These are phyloP conservation scores for Hyaloscypha bicolor DNA, from an alignment of 495 filamentous ascomycete genomes.

Conservation along the genomic window DNA sequence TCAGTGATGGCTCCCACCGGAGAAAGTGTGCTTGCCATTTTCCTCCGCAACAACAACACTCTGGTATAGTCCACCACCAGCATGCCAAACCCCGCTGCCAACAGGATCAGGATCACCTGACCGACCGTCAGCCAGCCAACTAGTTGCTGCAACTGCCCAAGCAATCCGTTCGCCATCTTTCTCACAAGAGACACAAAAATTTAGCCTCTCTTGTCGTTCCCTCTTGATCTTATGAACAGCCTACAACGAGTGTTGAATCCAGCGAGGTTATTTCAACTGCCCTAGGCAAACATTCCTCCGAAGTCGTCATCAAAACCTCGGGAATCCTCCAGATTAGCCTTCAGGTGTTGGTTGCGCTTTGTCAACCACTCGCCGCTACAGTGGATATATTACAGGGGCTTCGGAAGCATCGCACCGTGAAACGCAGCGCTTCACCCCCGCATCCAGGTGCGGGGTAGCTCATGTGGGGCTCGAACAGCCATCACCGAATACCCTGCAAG, in stretches of 20 bases:
- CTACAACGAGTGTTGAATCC: neutral
- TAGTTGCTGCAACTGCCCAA: neutral
- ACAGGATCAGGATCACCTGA: neutral
- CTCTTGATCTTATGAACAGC: neutral
- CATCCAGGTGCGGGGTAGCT: constrained; percentile 5
- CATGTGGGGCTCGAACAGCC: neutral
- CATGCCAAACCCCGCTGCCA: neutral
- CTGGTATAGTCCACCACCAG: constrained; percentile 7
- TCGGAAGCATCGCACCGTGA: constrained; percentile 11
- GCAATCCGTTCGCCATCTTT: neutral
- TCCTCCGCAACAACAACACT: constrained; percentile 5
- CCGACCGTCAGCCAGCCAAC: neutral
- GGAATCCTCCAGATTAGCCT: neutral
- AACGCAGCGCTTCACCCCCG: constrained; percentile 1
- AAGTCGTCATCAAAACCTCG: neutral
- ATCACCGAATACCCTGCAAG: neutral
- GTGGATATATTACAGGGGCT: constrained; percentile 1
- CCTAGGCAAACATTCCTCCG: neutral
- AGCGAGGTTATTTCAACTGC: neutral
- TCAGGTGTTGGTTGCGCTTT: neutral
- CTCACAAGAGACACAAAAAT: neutral
- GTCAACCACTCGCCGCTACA: neutral
- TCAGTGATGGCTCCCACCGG: neutral
- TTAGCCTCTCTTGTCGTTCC: neutral
- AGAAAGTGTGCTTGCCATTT: constrained; percentile 4